phyloP scores from a whole-genome alignment of 345 rosid species.

The Eucalyptus pauciflora region DNA sequence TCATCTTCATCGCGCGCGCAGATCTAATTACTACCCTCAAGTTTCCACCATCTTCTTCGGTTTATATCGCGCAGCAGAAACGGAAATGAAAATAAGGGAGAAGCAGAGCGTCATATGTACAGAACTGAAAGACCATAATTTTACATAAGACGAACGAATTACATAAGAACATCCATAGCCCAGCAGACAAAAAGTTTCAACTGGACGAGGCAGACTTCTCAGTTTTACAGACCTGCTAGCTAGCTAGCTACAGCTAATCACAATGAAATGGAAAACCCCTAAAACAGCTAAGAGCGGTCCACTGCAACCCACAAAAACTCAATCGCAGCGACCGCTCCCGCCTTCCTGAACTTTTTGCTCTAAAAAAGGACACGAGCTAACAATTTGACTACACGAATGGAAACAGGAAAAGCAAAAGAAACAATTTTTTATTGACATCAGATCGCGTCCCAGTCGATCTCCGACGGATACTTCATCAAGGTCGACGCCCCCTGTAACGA shows the following conservation, averaged over 20 bases:
- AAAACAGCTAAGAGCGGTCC: not conserved
- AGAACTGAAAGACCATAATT: not conserved
- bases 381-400: not conserved
- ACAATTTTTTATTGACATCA: not conserved
- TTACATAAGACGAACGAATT: not conserved
- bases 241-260: not conserved
- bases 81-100: too few relatives aligned
- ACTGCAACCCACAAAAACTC: not conserved
- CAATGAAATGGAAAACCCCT: not conserved
- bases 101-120: not conserved
- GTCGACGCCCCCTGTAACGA: not conserved
- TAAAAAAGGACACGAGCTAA: not conserved
- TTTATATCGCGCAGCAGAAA: not conserved
- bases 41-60: not conserved
- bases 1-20: not conserved
- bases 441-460: conserved; percentile 7
- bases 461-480: conserved; percentile 7
- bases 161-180: not conserved
- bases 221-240: not conserved
- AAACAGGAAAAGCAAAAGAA: not conserved
- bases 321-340: not conserved
- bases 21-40: not conserved
- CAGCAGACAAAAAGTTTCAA: not conserved
- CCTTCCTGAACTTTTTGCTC: not conserved
- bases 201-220: not conserved